Evolutionary conservation across 345 rosid genomes (phyloP).

Genomic region (Euphorbia tirucalli): DNA sequence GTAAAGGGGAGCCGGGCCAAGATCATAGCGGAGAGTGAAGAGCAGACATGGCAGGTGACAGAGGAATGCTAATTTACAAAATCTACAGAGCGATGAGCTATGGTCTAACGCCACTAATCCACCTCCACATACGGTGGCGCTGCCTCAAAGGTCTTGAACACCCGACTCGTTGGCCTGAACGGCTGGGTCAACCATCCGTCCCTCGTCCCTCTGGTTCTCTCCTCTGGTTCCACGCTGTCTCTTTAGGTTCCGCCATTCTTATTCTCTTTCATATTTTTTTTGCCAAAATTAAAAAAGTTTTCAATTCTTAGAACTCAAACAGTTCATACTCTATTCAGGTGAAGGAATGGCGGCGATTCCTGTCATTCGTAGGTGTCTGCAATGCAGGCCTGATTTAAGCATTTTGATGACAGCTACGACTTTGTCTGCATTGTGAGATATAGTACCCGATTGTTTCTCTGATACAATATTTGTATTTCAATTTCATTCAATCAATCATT

Average conservation of each 20-base stretch:
- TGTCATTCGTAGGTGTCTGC: constrained; percentile 54
- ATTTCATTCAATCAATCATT: not conserved
- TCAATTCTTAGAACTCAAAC: not conserved
- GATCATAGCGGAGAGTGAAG: not conserved
- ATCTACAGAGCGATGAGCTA: constrained; percentile 63
- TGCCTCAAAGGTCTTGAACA: constrained; percentile 67
- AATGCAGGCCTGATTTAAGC: constrained; percentile 49
- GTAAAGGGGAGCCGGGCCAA: no score
- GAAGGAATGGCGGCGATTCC: constrained; percentile 98
- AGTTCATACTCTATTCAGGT: constrained; percentile 35
- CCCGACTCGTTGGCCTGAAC: constrained; percentile 76
- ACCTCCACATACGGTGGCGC: constrained; percentile 74
- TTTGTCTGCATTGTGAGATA: constrained; percentile 63
- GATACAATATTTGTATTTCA: not conserved
- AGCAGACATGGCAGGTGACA: constrained; percentile 3
- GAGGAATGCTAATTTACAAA: constrained; percentile 52
- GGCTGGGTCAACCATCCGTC: constrained; percentile 68
- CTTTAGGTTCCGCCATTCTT: constrained; percentile 46
- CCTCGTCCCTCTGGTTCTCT: constrained; percentile 68
- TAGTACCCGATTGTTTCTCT: not conserved
- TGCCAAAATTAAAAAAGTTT: not conserved
- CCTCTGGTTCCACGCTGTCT: constrained; percentile 93
- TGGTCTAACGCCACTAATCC: constrained; percentile 58
- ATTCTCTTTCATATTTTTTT: not conserved
- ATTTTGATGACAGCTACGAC: constrained; percentile 80